Evolutionary conservation across 331 rosid species (phyloP).

Genomic region (Pyrus hybrid): DNA sequence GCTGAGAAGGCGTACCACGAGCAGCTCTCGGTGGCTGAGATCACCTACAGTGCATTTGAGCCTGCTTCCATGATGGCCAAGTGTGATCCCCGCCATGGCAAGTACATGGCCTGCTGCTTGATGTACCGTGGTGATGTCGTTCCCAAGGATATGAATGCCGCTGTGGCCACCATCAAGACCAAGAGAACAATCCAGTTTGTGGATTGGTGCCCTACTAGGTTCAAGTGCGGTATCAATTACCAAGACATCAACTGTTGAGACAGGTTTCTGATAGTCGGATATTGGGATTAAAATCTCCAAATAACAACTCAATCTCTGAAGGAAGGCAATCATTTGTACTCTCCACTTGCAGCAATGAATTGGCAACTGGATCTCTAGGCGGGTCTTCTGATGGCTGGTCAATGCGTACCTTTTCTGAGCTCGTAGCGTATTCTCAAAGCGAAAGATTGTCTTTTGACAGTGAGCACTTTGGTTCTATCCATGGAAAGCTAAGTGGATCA

Average conservation of each 20-base stretch:
- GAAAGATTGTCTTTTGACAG: slow-evolving; percentile 83
- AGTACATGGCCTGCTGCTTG: too few relatives aligned
- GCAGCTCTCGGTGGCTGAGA: too few relatives aligned
- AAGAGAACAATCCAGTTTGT: too few relatives aligned
- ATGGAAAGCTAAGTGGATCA: slow-evolving; percentile 54
- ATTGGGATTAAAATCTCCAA: slow-evolving; percentile 64
- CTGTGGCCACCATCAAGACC: too few relatives aligned
- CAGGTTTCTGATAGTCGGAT: slow-evolving; percentile 78
- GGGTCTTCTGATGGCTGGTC: slow-evolving; percentile 92
- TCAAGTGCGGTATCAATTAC: too few relatives aligned
- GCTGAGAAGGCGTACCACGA: too few relatives aligned
- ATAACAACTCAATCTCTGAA: slow-evolving; percentile 61
- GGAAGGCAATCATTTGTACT: slow-evolving; percentile 69
- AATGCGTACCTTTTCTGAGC: slow-evolving; percentile 79
- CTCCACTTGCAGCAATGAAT: slow-evolving; percentile 69
- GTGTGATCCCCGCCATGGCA: too few relatives aligned
- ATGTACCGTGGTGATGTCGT: too few relatives aligned
- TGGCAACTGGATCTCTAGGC: slow-evolving; percentile 50
- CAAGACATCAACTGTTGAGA: slow-evolving; percentile 62
- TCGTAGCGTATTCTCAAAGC: slow-evolving; percentile 69
- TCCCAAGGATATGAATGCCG: too few relatives aligned
- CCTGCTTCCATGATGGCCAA: too few relatives aligned
- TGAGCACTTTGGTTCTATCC: slow-evolving; percentile 54
- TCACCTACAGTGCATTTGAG: too few relatives aligned
- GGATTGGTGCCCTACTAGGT: too few relatives aligned